Conservation (phyloP, 305 asterid species). For the Andrographis paniculata region DNA sequence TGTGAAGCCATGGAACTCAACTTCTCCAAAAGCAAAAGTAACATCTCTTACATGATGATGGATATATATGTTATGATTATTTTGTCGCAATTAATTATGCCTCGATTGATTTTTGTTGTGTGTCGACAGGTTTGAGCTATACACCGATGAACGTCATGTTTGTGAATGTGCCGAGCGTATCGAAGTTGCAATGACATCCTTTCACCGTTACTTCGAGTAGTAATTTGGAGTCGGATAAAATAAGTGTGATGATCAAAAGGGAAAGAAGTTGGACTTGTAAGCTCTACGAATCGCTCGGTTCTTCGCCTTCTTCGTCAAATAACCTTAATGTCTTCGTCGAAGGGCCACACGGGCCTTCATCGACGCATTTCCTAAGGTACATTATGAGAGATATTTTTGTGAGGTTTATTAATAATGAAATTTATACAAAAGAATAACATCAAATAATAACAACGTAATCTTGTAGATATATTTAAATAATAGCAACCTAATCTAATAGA, state of each 20-base stretch:
- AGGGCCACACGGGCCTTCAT: conserved; percentile 87
- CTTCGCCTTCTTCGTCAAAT: conserved; percentile 40
- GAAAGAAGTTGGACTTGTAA: conserved; percentile 73
- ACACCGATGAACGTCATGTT: conserved; percentile 74
- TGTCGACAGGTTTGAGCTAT: conserved; percentile 40
- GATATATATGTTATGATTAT: neutral
- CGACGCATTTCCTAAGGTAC: conserved; percentile 58
- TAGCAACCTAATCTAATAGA: too few species aligned
- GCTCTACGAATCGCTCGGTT: conserved; percentile 49
- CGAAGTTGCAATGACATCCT: conserved; percentile 92
- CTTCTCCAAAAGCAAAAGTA: conserved; percentile 68
- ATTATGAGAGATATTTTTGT: too few species aligned
- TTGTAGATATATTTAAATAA: too few species aligned
- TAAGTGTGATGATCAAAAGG: conserved; percentile 55
- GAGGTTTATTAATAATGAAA: too few species aligned
- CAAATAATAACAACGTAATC: too few species aligned
- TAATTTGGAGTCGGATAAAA: conserved; percentile 53
- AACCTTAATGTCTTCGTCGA: conserved; percentile 53
- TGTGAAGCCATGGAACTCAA: conserved; percentile 56
- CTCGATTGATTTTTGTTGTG: neutral
- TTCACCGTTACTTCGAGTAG: conserved; percentile 67
- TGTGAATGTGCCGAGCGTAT: conserved; percentile 62
- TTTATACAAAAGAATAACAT: too few species aligned
- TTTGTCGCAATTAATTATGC: neutral
- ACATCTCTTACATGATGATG: too few species aligned